A percentile compares a stretch with the other conserved stretches of the same genome.
phyloP scores from a whole-genome alignment of 2,329 filamentous ascomycete species.

The Nakataea oryzae region DNA sequence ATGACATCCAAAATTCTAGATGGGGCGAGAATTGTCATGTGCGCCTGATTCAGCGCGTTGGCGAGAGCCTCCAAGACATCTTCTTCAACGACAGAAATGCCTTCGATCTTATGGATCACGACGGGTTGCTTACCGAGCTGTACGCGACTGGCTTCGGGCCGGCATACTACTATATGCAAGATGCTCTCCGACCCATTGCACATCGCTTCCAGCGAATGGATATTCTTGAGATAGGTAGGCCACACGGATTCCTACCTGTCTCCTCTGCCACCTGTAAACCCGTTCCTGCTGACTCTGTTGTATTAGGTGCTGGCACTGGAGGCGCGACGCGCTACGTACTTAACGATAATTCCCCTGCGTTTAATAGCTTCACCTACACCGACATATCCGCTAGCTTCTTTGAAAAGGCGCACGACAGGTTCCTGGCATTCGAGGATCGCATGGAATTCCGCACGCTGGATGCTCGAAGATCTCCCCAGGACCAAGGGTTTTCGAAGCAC shows the following conservation, averaged over 20 bases:
- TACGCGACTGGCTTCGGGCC: not conserved
- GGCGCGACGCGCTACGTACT: conserved; percentile 12
- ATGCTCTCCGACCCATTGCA: not conserved
- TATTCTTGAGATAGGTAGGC: conserved; percentile 21
- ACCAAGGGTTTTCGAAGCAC: conserved; percentile 19
- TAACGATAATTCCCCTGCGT: not conserved
- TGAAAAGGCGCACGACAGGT: conserved; percentile 18
- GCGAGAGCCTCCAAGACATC: conserved; percentile 4
- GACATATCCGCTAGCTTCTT: conserved; percentile 28
- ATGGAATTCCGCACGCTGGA: conserved; percentile 19
- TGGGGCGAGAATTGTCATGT: conserved; percentile 6
- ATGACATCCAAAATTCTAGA: not conserved
- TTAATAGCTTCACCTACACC: conserved; percentile 19
- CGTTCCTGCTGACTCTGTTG: not conserved
- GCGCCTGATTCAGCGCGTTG: conserved; percentile 6
- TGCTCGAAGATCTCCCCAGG: conserved; percentile 14
- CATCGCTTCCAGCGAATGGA: conserved; percentile 6
- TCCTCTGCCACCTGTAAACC: not conserved
- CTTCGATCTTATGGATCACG: conserved; percentile 15
- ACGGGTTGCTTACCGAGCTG: conserved; percentile 15
- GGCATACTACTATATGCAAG: not conserved
- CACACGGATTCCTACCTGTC: not conserved
- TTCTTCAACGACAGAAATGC: conserved; percentile 14
- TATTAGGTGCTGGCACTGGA: conserved; percentile 18
- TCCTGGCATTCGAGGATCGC: conserved; percentile 14